phyloP scores from a whole-genome alignment of 805 yeast species.

The Suhomyces sp. region DNA sequence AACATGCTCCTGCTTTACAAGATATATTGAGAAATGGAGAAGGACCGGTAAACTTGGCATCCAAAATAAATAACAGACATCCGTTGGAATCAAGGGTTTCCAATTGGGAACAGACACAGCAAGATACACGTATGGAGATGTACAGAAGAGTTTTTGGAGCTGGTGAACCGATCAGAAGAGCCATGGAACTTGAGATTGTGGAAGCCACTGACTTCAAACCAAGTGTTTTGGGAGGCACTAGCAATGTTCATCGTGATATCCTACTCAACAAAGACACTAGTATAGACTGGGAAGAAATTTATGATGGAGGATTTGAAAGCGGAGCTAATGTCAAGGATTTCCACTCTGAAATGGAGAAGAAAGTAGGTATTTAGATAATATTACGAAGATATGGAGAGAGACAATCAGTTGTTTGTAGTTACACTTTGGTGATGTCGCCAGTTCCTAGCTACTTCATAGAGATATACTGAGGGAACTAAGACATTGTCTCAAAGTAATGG shows the following conservation, averaged over 20 bases:
- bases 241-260: slow-evolving; percentile 70
- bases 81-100: slow-evolving; percentile 76
- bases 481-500: not conserved
- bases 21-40: slow-evolving; percentile 65
- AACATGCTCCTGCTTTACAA: slow-evolving; percentile 66
- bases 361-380: slow-evolving; percentile 31
- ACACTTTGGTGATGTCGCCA: not conserved
- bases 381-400: not conserved
- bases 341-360: slow-evolving; percentile 72
- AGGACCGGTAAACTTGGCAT: slow-evolving; percentile 59
- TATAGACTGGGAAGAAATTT: slow-evolving; percentile 93
- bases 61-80: slow-evolving; percentile 73
- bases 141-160: slow-evolving; percentile 85
- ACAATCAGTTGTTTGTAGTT: not conserved
- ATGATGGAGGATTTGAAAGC: slow-evolving; percentile 52
- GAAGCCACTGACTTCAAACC: slow-evolving; percentile 71
- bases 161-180: slow-evolving; percentile 88
- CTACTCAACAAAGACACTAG: slow-evolving; percentile 71
- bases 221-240: slow-evolving; percentile 52
- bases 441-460: not conserved
- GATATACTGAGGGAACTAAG: too few species aligned
- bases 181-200: slow-evolving; percentile 82
- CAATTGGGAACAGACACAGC: slow-evolving; percentile 79
- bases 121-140: slow-evolving; percentile 66
- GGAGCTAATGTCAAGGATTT: slow-evolving; percentile 48